A percentile compares a stretch with the other conserved stretches of the same genome.
Evolutionary conservation across 805 yeast genomes (phyloP).

Genomic region (Komagataella kurtzmanii): DNA sequence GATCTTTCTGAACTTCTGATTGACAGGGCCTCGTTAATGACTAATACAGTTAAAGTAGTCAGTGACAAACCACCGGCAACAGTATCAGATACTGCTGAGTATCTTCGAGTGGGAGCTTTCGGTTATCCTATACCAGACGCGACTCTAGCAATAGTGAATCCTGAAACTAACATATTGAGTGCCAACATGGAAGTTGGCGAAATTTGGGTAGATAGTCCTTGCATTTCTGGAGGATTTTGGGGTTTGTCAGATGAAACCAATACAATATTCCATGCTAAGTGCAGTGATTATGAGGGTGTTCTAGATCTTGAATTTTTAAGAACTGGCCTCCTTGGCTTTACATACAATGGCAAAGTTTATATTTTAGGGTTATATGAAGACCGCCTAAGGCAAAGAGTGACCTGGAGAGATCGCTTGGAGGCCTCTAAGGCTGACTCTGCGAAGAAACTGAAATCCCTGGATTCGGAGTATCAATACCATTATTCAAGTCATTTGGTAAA

Average conservation of each 20-base stretch:
- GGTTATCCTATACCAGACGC: slow-evolving; percentile 95
- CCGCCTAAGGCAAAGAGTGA: slow-evolving; percentile 64
- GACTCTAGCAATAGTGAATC: slow-evolving; percentile 85
- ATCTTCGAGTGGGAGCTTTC: slow-evolving; percentile 73
- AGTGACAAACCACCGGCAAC: slow-evolving; percentile 40
- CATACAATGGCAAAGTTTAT: slow-evolving; percentile 75
- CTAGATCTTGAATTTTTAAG: slow-evolving; percentile 72
- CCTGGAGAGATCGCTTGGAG: slow-evolving; percentile 42
- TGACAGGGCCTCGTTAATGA: slow-evolving; percentile 59
- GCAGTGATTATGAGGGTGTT: slow-evolving; percentile 57
- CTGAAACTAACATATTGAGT: slow-evolving; percentile 70
- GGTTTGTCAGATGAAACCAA: slow-evolving; percentile 55
- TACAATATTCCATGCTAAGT: slow-evolving; percentile 69
- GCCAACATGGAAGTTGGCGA: slow-evolving; percentile 81
- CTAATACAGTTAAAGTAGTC: slow-evolving; percentile 58
- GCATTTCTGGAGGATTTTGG: slow-evolving; percentile 84
- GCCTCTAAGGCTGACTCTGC: slow-evolving; percentile 8
- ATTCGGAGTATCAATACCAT: slow-evolving; percentile 41
- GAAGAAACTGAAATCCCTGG: slow-evolving; percentile 3
- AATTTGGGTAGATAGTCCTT: slow-evolving; percentile 93
- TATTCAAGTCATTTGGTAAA: slow-evolving; percentile 81
- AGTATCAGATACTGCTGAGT: slow-evolving; percentile 26
- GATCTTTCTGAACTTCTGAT: slow-evolving; percentile 49
- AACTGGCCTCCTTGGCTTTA: slow-evolving; percentile 85
- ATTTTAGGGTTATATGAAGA: slow-evolving; percentile 88